Evolutionary conservation across 2,329 filamentous ascomycete genomes (phyloP).

Genomic region (Penicillium sp.): DNA sequence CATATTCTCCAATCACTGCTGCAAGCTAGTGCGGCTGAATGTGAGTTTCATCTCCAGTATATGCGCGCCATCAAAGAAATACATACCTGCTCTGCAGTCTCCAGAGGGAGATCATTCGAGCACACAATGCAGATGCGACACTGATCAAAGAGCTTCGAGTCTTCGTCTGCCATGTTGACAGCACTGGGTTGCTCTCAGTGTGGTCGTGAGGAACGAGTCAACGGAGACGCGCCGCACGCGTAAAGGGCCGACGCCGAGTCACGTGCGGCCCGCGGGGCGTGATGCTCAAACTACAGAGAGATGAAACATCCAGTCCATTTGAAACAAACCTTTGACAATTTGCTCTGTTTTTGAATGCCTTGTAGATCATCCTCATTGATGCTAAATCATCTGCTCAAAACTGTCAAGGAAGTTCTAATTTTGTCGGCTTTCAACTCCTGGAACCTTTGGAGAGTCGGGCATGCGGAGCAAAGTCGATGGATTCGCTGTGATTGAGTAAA

Average conservation of each 20-base stretch:
- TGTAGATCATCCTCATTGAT: too few relatives aligned
- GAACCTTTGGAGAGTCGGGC: too few relatives aligned
- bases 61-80: neutral
- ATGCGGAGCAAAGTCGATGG: too few relatives aligned
- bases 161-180: constrained; percentile 32
- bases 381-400: too few relatives aligned
- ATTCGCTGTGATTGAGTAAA: too few relatives aligned
- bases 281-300: neutral
- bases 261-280: constrained; percentile 11
- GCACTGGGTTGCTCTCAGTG: neutral
- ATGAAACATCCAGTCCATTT: too few relatives aligned
- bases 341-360: too few relatives aligned
- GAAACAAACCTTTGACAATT: too few relatives aligned
- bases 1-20: constrained; percentile 50
- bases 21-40: constrained; percentile 43
- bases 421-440: too few relatives aligned
- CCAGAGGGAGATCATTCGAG: constrained; percentile 43
- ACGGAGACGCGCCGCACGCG: constrained; percentile 16
- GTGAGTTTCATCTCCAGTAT: constrained; percentile 4
- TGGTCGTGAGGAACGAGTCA: constrained; percentile 3
- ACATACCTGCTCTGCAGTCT: constrained; percentile 46
- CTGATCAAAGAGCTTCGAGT: constrained; percentile 46
- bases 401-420: too few relatives aligned
- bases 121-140: constrained; percentile 51
- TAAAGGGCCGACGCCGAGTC: constrained; percentile 16